A percentile compares a stretch with the other conserved stretches of the same genome.
These are phyloP conservation scores for Saccharomycopsis oosterbeekiorum DNA, from an alignment of 805 yeast species.

Conservation along the genomic window DNA sequence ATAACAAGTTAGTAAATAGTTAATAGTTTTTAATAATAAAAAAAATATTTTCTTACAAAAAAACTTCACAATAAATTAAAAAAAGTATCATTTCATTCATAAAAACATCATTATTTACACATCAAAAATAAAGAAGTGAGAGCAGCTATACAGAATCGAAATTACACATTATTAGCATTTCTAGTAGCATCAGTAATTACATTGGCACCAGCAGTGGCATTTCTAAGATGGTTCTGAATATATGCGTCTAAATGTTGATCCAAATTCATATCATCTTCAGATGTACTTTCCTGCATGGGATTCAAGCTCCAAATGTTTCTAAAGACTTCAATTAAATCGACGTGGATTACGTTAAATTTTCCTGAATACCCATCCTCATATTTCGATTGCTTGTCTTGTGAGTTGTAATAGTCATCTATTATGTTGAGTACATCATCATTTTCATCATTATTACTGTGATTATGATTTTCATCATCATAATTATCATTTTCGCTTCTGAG, in stretches of 20 bases:
- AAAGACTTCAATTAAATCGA: not conserved
- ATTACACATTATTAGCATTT: not conserved
- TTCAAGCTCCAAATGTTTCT: not conserved
- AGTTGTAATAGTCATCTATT: not conserved
- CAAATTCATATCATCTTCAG: slow-evolving; percentile 2
- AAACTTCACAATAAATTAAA: too few species aligned
- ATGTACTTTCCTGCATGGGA: not conserved
- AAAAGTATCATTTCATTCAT: not conserved
- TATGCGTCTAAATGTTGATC: not conserved
- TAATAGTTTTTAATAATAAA: too few species aligned
- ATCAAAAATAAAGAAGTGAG: not conserved
- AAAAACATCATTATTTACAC: not conserved
- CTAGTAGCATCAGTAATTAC: not conserved
- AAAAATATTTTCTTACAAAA: too few species aligned
- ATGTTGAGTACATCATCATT: too few species aligned
- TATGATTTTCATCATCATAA: not conserved
- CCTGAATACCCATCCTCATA: not conserved
- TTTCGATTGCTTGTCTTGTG: not conserved
- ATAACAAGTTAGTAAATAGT: too few species aligned
- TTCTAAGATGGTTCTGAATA: not conserved
- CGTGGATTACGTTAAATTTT: not conserved
- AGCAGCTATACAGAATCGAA: not conserved
- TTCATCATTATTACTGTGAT: not conserved
- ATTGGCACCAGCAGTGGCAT: not conserved
- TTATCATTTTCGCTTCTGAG: not conserved